Evolutionary conservation across 805 yeast genomes (phyloP), one percentile per base, ranked within the genome.

Genomic region (Ogataea nakhonphanomensis): DNA sequence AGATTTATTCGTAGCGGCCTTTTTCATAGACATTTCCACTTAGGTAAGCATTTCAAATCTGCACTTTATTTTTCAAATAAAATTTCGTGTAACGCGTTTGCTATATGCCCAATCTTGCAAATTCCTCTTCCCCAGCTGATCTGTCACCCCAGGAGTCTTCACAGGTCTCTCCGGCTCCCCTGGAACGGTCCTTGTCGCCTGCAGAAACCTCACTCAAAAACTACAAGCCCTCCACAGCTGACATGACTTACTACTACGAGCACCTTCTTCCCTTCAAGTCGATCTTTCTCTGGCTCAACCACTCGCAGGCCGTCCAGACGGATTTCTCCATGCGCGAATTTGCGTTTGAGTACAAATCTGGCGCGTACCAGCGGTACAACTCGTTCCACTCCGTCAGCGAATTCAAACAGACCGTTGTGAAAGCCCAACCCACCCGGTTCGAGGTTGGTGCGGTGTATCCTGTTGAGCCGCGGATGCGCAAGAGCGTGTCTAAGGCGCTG

Each of bases 371-470:
- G 51, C 83, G 99, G 51, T 91, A 90, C 66, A 84, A 83, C 55
- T 84, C 96, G 1, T 93, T 74, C 52, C 64, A 66, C 1, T 66
- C 74, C 3, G 70, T 69, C 15, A 84, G 78, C 30, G 95, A 85
- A 33, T 87, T 93, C 65, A 86, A 84, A 55, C 67, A 73, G n/a
- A 78, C 85, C 9, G 91, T 90, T 3, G 71, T 82, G 14, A 71
- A 67, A 35, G 75, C 87, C 11, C 78, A 79, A 44, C 99, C 99
- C 1, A 79, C 84, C 25, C 81, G 99, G 61, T 93, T 93, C 58
- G 99, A 93, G 65, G 76, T 93, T 35, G 99, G 99, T 24, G 96
- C 98, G 0, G 81, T 89, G 4, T 93, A 89, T 58, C 73, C 87
- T 1, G 80, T 84, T 11, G 87, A 86, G 47, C 99, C 98, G n/a